These are phyloP conservation scores for Blumeria hordei DNA, from an alignment of 2,329 filamentous ascomycete genomes.

Conservation along the genomic window DNA sequence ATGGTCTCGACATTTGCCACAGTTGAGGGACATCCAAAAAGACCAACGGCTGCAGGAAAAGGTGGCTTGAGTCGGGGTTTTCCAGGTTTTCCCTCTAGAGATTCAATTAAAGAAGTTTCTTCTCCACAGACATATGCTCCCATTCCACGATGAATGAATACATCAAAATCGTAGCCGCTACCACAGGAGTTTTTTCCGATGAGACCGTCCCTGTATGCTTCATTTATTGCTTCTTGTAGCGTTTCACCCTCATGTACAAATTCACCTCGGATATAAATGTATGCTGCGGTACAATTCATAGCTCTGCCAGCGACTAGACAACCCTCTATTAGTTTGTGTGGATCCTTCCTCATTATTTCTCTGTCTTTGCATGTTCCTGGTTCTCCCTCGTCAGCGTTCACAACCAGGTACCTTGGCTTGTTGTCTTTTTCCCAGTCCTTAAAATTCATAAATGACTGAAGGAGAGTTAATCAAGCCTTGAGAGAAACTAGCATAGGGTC, in stretches of 20 bases:
- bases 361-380: conserved; percentile 98
- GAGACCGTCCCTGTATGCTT: conserved; percentile 80
- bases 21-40: conserved; percentile 94
- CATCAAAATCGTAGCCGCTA: conserved; percentile 92
- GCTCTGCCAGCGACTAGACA: conserved; percentile 87
- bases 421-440: conserved; percentile 97
- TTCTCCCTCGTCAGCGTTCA: conserved; percentile 97
- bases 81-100: conserved; percentile 91
- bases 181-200: conserved; percentile 98
- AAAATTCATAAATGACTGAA: conserved; percentile 97
- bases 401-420: conserved; percentile 86
- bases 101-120: conserved; percentile 95
- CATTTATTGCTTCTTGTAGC: conserved; percentile 85
- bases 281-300: conserved; percentile 96
- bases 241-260: conserved; percentile 91
- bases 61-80: conserved; percentile 97
- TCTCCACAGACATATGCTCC: conserved; percentile 96
- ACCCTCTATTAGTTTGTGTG: conserved; percentile 95
- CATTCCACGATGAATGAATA: conserved; percentile 88
- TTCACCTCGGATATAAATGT: conserved; percentile 98
- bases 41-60: conserved; percentile 88
- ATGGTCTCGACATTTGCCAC: conserved; percentile 97
- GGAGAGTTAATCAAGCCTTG: conserved; percentile 5
- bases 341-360: conserved; percentile 99
- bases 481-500: conserved; percentile 7